Percentiles rank a stretch among this genome's conserved stretches.
Evolutionary conservation across 75 land plant genomes (phyloP).

Genomic region (Pinus tabuliformis): DNA sequence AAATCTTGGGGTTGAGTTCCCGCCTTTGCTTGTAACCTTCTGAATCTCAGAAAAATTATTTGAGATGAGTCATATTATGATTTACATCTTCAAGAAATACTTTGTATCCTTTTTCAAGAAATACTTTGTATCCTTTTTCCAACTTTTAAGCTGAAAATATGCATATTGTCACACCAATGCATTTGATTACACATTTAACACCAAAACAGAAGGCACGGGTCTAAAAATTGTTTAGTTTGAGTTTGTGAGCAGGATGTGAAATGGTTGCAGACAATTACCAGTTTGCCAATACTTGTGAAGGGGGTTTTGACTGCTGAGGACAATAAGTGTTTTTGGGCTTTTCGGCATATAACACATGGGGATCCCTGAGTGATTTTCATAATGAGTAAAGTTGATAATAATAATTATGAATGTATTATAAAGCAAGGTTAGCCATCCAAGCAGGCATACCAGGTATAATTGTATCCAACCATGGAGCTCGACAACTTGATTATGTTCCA

Average conservation of each 20-base stretch:
- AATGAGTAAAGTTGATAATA: neutral
- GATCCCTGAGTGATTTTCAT: neutral
- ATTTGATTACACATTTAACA: neutral
- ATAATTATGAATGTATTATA: neutral
- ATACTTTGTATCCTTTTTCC: conserved; percentile 2
- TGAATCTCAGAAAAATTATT: neutral
- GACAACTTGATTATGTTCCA: conserved; percentile 96
- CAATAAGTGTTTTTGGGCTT: conserved; percentile 39
- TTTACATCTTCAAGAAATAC: neutral
- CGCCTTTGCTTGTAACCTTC: neutral
- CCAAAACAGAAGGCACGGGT: neutral
- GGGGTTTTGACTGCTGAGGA: conserved; percentile 92
- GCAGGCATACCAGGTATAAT: conserved; percentile 92
- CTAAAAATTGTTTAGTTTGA: neutral
- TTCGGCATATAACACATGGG: neutral
- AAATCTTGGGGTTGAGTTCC: neutral
- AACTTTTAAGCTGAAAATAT: neutral
- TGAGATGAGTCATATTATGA: neutral
- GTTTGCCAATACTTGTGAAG: conserved; percentile 83
- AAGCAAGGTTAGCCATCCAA: conserved; percentile 83
- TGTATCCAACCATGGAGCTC: conserved; percentile 98
- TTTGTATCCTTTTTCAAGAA: too few relatives aligned
- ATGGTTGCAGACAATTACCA: conserved; percentile 91
- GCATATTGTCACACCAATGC: neutral
- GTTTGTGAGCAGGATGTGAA: conserved; percentile 72